Evolutionary conservation across 345 rosid species (phyloP).

Genomic region (Rhizophora mangle): DNA sequence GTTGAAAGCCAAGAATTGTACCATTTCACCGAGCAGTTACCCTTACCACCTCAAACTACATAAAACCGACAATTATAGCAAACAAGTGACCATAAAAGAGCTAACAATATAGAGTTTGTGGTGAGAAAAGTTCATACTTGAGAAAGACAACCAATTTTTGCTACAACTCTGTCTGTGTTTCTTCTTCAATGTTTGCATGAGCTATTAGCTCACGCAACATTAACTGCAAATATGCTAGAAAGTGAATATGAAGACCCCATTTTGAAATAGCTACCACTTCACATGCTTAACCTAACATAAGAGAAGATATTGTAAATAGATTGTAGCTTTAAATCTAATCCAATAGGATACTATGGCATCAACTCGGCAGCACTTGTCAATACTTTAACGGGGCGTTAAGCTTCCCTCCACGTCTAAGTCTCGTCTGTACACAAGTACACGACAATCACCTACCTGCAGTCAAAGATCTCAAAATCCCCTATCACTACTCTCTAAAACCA

Average conservation of each 20-base stretch:
- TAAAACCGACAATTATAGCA: neutral
- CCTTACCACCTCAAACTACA: neutral
- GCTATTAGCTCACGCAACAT: constrained; percentile 68
- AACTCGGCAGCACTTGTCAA: too few species aligned
- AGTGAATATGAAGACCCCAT: neutral
- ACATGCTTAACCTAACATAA: neutral
- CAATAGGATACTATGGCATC: too few species aligned
- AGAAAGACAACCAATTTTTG: constrained; percentile 59
- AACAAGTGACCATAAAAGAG: neutral
- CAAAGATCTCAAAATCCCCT: too few species aligned
- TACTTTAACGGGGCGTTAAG: too few species aligned
- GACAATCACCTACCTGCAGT: too few species aligned
- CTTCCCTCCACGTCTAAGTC: too few species aligned
- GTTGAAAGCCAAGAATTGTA: neutral
- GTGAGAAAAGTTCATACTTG: constrained; percentile 43
- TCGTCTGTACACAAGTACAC: too few species aligned
- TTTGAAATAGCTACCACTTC: neutral
- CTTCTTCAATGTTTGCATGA: constrained; percentile 59
- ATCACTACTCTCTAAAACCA: too few species aligned
- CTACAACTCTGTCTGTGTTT: constrained; percentile 54
- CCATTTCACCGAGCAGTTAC: neutral
- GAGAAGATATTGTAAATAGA: neutral
- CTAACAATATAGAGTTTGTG: neutral
- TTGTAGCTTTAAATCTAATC: too few species aligned
- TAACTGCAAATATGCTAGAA: constrained; percentile 47